These are phyloP conservation scores for Aspergillus tubingensis DNA, from an alignment of 2,329 filamentous ascomycete genomes.

Conservation along the genomic window DNA sequence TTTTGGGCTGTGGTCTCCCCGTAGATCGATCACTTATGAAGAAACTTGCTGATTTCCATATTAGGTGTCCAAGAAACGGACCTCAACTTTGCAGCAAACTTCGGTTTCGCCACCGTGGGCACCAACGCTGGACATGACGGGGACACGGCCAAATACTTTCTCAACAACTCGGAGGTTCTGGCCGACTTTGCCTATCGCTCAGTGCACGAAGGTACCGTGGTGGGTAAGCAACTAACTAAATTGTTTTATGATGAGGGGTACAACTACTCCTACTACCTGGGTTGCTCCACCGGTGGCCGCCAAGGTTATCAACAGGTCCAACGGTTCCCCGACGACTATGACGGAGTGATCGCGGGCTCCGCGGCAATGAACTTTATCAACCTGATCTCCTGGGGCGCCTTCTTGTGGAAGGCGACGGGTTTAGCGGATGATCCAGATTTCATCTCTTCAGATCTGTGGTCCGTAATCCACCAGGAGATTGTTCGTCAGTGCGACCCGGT, in stretches of 20 bases:
- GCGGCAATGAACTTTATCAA: conserved; percentile 53
- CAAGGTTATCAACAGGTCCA: conserved; percentile 60
- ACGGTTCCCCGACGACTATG: conserved; percentile 58
- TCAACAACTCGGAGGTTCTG: conserved; percentile 47
- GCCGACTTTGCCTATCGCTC: conserved; percentile 53
- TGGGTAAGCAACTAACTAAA: conserved; percentile 51
- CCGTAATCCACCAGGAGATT: conserved; percentile 40
- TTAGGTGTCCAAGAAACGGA: conserved; percentile 50
- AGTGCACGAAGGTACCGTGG: conserved; percentile 46
- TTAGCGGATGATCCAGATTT: conserved; percentile 45
- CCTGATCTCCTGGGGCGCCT: conserved; percentile 47
- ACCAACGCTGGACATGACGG: conserved; percentile 56
- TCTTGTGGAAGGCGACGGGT: conserved; percentile 49
- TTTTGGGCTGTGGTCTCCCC: no score
- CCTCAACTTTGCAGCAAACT: conserved; percentile 44
- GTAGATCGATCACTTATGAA: not conserved
- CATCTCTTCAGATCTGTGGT: conserved; percentile 51
- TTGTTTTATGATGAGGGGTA: conserved; percentile 51
- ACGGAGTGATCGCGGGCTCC: conserved; percentile 56
- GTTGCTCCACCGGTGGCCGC: conserved; percentile 62
- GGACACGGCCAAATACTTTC: conserved; percentile 49
- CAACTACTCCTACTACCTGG: conserved; percentile 47
- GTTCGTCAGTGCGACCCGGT: conserved; percentile 37
- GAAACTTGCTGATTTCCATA: not conserved
- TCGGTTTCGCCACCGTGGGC: conserved; percentile 51